Base-by-base conservation (phyloP, 2,329 filamentous ascomycete species). In the Clonostachys solani region DNA sequence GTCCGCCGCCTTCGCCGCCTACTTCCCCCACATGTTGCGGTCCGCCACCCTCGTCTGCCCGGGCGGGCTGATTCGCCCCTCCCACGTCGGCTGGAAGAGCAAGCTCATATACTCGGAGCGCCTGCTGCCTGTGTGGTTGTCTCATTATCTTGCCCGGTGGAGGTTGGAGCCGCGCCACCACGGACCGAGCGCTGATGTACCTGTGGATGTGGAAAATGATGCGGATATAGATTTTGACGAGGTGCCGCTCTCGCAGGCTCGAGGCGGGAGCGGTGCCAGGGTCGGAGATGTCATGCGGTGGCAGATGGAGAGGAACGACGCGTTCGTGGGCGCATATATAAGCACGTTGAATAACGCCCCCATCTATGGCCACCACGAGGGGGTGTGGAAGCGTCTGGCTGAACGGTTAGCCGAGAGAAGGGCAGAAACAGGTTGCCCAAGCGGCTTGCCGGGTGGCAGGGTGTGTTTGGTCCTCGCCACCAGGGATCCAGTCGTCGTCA, bases 251-350 rank as follows among this genome's bases (percentile, higher is more conserved):
- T 78, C 83, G 5, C 68, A 69, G 4, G 64, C 66, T 12, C 69
- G 23, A 4, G 17, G 9, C 12, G 77, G 45, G 73, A 77, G 0
- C 56, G 67, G 15, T 70, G 84, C 8, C 51, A 41, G 19, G 15
- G 76, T 88, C 5, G 77, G 81, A 0, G 72, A 74, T 5, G 78
- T 86, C 0, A 81, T 90, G 43, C 65, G 70, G 42, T 91, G 87
- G 85, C 88, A 92, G 64, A 67, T 89, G 17, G 68, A 73, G 35
- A 59, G 77, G 29, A 86, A 92, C 60, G 58, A 62, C 2, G 89
- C 86, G 0, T 92, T 89, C 57, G 70, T 89, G 6, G 70, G 73
- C 3, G 79, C 87, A 0, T 91, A 91, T 57, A 77, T 90, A 56
- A 87, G 81, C 48, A 83, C 79, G 33, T 84, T 92, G 54, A 75